A percentile compares a stretch with the other conserved stretches of the same genome.
phyloP scores from a whole-genome alignment of 31 red algal species.

The Odonthalia washingtoniensis region DNA sequence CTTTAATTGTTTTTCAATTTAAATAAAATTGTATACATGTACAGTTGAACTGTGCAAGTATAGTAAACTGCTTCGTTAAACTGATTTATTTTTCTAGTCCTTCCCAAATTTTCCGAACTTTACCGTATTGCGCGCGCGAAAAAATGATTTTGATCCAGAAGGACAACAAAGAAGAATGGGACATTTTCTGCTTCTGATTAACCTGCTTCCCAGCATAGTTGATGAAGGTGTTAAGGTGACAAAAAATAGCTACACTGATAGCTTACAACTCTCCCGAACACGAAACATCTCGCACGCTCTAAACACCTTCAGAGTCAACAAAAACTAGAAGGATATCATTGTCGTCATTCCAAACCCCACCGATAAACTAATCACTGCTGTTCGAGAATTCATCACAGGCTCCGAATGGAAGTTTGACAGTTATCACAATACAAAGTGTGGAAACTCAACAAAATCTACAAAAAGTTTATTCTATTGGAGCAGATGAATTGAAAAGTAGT shows the following conservation, averaged over 20 bases:
- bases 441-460: constrained; percentile 27
- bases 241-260: constrained; percentile 58
- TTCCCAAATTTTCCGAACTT: too few relatives aligned
- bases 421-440: constrained; percentile 5
- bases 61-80: too few relatives aligned
- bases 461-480: constrained; percentile 48
- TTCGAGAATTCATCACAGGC: constrained; percentile 51
- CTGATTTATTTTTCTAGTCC: too few relatives aligned
- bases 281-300: constrained; percentile 69
- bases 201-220: too few relatives aligned
- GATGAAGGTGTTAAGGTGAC: constrained; percentile 13
- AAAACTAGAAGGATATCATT: constrained; percentile 38
- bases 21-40: too few relatives aligned
- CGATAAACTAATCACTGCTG: not conserved
- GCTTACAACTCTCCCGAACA: constrained; percentile 54
- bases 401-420: constrained; percentile 9
- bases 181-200: too few relatives aligned
- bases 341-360: constrained; percentile 53
- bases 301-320: constrained; percentile 49
- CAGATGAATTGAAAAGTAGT: constrained; percentile 35
- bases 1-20: too few relatives aligned
- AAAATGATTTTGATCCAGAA: too few relatives aligned
- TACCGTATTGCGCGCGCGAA: too few relatives aligned
- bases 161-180: too few relatives aligned
- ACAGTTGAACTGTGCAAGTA: too few relatives aligned